Percentiles rank a stretch among this genome's conserved stretches.
These are phyloP conservation scores for Metarhizium brunneum DNA, from an alignment of 2,329 filamentous ascomycete species.

Conservation along the genomic window DNA sequence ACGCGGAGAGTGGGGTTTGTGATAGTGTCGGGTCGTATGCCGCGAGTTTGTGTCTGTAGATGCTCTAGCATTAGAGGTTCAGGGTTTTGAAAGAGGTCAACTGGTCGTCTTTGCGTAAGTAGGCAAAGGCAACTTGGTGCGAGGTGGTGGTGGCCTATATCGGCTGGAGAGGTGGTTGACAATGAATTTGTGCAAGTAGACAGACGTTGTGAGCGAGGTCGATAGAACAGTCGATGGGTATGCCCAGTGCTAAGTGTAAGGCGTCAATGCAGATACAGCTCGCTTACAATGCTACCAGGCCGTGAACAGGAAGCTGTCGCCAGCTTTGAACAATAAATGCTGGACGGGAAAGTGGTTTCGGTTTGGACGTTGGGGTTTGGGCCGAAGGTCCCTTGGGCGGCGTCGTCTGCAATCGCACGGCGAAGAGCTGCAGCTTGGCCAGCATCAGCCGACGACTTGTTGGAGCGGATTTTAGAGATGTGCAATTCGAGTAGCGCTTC, in stretches of 20 bases:
- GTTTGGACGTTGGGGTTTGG: background rate
- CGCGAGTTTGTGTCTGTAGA: background rate
- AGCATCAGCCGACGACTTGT: background rate
- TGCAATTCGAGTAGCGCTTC: background rate
- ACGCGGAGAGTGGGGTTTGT: background rate
- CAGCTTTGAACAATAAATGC: background rate
- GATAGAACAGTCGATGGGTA: background rate
- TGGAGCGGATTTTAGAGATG: background rate
- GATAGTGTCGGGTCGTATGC: background rate
- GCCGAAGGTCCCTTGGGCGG: background rate
- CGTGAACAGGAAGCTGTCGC: background rate
- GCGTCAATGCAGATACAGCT: background rate
- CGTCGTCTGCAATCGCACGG: background rate
- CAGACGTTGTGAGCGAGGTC: background rate
- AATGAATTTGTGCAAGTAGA: background rate
- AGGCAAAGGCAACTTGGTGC: background rate
- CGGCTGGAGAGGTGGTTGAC: background rate
- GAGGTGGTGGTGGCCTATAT: background rate
- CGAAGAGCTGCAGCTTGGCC: background rate
- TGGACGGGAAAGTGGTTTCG: background rate
- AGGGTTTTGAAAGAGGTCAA: background rate
- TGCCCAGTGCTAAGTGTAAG: background rate
- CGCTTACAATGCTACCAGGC: background rate
- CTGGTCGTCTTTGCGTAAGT: background rate
- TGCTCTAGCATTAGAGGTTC: background rate